phyloP scores from a whole-genome alignment of 441 rosid genomes.

The Gossypium davidsonii region DNA sequence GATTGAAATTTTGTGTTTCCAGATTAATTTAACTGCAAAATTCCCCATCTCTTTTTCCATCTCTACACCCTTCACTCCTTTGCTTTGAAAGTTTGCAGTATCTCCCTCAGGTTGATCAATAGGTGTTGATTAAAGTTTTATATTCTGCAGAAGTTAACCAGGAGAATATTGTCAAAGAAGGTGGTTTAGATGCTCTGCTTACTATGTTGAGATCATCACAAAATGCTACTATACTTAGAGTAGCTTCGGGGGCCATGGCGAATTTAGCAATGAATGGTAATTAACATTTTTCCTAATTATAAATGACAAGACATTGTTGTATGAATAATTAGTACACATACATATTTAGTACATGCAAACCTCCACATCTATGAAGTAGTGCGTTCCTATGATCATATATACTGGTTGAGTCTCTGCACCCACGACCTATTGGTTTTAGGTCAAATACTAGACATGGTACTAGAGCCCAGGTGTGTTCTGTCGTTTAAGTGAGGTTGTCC shows the following conservation, averaged over 20 bases:
- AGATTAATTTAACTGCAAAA: background rate
- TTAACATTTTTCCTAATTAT: background rate
- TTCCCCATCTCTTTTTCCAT: background rate
- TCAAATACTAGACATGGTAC: too few relatives aligned
- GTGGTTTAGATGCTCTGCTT: conserved; percentile 83
- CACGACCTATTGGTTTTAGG: too few relatives aligned
- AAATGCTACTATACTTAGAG: conserved; percentile 72
- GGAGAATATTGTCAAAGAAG: conserved; percentile 83
- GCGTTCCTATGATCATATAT: too few relatives aligned
- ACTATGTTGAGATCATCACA: conserved; percentile 59
- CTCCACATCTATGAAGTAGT: too few relatives aligned
- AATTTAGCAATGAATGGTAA: conserved; percentile 94
- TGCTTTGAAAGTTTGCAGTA: background rate
- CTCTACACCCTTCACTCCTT: background rate
- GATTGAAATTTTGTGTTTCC: background rate
- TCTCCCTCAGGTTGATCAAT: background rate
- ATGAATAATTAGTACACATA: background rate
- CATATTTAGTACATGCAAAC: background rate
- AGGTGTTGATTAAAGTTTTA: conserved; percentile 11
- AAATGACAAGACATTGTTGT: background rate
- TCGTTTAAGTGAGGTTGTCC: too few relatives aligned
- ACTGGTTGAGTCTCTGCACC: too few relatives aligned
- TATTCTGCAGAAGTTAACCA: conserved; percentile 61
- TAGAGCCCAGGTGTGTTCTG: too few relatives aligned
- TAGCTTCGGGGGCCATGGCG: conserved; percentile 91